Percentiles rank a stretch among this genome's conserved stretches.
These are phyloP conservation scores for Simplicillium sp. DNA, from an alignment of 2,329 filamentous ascomycete species.

Conservation along the genomic window DNA sequence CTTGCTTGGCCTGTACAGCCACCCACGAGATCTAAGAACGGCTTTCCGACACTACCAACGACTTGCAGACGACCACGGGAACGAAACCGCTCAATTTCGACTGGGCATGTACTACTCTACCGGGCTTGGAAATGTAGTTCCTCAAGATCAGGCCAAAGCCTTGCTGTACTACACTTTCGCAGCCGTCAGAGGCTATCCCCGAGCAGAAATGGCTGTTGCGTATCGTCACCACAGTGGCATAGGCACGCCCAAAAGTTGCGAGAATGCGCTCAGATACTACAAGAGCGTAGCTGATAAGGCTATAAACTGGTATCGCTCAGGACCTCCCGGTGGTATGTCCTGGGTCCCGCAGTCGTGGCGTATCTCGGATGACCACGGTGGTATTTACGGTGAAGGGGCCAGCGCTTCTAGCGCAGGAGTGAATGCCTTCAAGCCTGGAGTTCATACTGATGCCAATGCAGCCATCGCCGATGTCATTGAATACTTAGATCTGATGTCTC, in stretches of 20 bases:
- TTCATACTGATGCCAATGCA: conserved; percentile 72
- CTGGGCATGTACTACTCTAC: conserved; percentile 92
- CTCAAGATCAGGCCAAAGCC: conserved; percentile 81
- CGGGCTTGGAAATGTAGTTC: conserved; percentile 71
- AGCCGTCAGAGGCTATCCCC: conserved; percentile 70
- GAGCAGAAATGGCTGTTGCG: conserved; percentile 88
- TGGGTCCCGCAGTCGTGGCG: conserved; percentile 73
- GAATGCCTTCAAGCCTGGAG: conserved; percentile 65
- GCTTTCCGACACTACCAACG: conserved; percentile 76
- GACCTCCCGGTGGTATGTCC: conserved; percentile 77
- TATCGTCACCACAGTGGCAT: conserved; percentile 82
- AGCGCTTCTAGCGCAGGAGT: conserved; percentile 80
- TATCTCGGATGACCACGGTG: conserved; percentile 82
- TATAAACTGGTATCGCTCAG: conserved; percentile 76
- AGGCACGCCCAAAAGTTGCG: conserved; percentile 76
- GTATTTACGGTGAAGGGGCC: conserved; percentile 90
- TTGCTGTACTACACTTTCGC: conserved; percentile 93
- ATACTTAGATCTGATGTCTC: conserved; percentile 81
- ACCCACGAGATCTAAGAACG: conserved; percentile 70
- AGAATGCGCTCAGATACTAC: conserved; percentile 79
- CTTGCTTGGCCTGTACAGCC: conserved; percentile 89
- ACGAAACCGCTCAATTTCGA: conserved; percentile 93
- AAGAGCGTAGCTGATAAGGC: conserved; percentile 90
- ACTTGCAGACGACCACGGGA: conserved; percentile 68
- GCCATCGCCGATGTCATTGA: conserved; percentile 91